Conservation (phyloP, 169 alveolate genomes). For the Plasmodium coatneyi region DNA sequence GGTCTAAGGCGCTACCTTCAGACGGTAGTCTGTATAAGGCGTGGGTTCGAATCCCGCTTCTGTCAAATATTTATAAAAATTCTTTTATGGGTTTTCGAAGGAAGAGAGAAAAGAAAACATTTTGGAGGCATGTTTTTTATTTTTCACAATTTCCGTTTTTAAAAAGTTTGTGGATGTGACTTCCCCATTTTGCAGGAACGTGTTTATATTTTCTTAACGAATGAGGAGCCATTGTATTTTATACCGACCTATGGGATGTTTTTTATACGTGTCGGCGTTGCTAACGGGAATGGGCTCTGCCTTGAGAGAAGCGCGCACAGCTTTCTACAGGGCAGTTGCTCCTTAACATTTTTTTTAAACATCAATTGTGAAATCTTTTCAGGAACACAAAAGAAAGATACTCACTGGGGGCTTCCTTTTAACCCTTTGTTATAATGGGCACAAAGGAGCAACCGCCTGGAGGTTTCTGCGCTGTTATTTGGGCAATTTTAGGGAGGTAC, state of each 20-base stretch:
- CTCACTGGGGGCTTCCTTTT: too few species aligned
- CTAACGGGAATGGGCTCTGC: neutral
- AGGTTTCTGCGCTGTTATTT: neutral
- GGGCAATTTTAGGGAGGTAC: neutral
- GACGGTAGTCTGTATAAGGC: constrained; percentile 78
- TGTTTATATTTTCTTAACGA: neutral
- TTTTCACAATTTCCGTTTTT: neutral
- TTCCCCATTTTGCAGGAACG: neutral
- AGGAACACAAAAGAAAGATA: neutral
- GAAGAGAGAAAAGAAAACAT: too few species aligned
- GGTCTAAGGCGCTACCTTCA: constrained; percentile 79
- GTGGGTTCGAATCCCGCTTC: constrained; percentile 80
- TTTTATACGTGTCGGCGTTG: neutral
- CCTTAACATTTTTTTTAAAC: neutral
- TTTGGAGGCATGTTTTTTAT: too few species aligned
- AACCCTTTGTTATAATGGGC: too few species aligned
- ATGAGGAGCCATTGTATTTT: neutral
- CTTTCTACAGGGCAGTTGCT: neutral
- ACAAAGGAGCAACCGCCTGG: neutral
- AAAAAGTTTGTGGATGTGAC: neutral
- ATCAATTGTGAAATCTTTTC: neutral
- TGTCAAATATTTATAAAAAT: constrained; percentile 21
- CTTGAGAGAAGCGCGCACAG: neutral
- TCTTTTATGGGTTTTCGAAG: too few species aligned
- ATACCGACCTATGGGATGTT: neutral